phyloP scores from a whole-genome alignment of 192 early-diverging fungal species.

The Coemansia aciculifera region DNA sequence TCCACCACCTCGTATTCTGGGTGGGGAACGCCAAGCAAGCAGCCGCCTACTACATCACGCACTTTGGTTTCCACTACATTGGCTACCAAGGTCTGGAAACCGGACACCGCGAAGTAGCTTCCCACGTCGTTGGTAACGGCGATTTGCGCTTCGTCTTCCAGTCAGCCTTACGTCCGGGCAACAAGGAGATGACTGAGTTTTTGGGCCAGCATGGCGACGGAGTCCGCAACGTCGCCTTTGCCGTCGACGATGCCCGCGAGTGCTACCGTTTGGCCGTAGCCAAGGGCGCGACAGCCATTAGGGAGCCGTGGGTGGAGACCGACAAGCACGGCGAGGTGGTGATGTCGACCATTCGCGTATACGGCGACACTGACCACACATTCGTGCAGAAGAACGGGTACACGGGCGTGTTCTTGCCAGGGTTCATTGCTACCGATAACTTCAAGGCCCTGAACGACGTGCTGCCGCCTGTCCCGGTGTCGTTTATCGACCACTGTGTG shows the following conservation, averaged over 20 bases:
- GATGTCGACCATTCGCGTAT: slow-evolving; percentile 89
- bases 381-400: slow-evolving; percentile 84
- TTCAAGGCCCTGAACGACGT: slow-evolving; percentile 61
- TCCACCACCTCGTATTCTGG: slow-evolving; percentile 85
- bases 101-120: slow-evolving; percentile 78
- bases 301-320: slow-evolving; percentile 74
- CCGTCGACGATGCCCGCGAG: slow-evolving; percentile 78
- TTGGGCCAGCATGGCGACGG: slow-evolving; percentile 88
- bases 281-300: slow-evolving; percentile 81
- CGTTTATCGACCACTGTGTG: slow-evolving; percentile 91
- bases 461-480: slow-evolving; percentile 67
- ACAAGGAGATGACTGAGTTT: slow-evolving; percentile 66
- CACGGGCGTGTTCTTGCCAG: slow-evolving; percentile 86
- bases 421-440: slow-evolving; percentile 57
- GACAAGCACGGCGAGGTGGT: slow-evolving; percentile 87
- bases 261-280: slow-evolving; percentile 81
- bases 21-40: slow-evolving; percentile 95
- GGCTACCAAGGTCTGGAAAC: slow-evolving; percentile 97
- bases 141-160: slow-evolving; percentile 87
- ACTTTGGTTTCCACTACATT: slow-evolving; percentile 90
- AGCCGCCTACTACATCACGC: slow-evolving; percentile 88
- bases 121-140: slow-evolving; percentile 86
- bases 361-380: slow-evolving; percentile 96
- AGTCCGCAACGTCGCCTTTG: slow-evolving; percentile 94
- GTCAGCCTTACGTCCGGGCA: slow-evolving; percentile 83